phyloP scores from a whole-genome alignment of 140 eudicot species.

The Anethum foeniculum region DNA sequence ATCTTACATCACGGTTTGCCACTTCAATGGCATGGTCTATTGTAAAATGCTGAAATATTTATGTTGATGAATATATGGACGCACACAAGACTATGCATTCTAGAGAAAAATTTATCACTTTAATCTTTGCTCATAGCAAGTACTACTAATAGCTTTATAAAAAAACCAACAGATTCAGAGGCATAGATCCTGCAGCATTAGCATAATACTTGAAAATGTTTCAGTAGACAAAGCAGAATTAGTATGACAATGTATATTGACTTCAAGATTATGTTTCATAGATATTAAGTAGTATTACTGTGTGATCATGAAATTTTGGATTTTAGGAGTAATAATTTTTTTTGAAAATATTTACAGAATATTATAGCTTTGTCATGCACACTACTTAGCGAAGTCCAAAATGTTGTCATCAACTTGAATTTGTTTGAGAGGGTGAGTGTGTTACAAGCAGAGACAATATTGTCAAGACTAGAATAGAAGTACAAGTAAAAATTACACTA shows the following conservation, averaged over 20 bases:
- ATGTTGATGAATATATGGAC: background rate
- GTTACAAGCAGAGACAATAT: conserved; percentile 27
- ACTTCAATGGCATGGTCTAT: background rate
- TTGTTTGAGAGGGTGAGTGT: conserved; percentile 18
- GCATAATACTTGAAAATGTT: background rate
- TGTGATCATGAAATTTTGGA: background rate
- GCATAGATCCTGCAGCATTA: background rate
- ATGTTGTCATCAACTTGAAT: conserved; percentile 24
- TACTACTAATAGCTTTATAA: background rate
- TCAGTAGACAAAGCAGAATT: background rate
- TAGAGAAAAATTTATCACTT: background rate
- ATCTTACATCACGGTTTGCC: background rate
- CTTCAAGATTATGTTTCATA: background rate
- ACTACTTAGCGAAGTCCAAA: background rate
- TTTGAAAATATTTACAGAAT: background rate
- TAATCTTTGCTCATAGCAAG: background rate
- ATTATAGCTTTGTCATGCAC: background rate
- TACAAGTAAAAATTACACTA: conserved; percentile 32
- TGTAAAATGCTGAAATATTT: background rate
- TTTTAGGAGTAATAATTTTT: background rate
- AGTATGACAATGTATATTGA: background rate
- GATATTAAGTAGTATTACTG: background rate
- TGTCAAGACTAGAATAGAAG: conserved; percentile 25
- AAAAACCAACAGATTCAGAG: background rate
- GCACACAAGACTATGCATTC: background rate